Evolutionary conservation across 2,329 filamentous ascomycete species (phyloP).

Genomic region (Exophiala sideris): DNA sequence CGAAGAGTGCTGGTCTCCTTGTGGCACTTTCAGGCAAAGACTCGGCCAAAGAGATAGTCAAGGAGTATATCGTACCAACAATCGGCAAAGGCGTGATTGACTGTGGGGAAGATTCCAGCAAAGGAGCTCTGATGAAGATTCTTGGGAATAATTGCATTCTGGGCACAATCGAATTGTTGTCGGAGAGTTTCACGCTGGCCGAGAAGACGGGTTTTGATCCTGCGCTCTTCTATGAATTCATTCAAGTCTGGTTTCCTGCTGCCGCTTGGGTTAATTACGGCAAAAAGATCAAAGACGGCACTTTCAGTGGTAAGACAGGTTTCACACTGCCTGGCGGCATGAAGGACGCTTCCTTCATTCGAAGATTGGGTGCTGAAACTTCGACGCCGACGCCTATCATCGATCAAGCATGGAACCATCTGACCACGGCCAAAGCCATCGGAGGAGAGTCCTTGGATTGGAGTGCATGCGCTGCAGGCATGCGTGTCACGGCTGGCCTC

Average conservation of each 20-base stretch:
- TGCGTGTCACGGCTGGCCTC: slow-evolving; percentile 6
- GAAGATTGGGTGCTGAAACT: slow-evolving; percentile 4
- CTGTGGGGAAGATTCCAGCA: slow-evolving; percentile 8
- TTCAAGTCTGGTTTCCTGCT: slow-evolving; percentile 9
- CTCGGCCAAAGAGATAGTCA: neutral
- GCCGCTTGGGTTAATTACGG: slow-evolving; percentile 10
- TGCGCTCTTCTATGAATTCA: slow-evolving; percentile 8
- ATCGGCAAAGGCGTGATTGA: slow-evolving; percentile 9
- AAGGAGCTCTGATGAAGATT: slow-evolving; percentile 6
- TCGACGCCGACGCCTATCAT: slow-evolving; percentile 8
- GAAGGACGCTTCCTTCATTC: slow-evolving; percentile 8
- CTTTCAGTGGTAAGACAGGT: slow-evolving; percentile 8
- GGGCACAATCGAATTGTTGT: slow-evolving; percentile 8
- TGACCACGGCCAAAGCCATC: slow-evolving; percentile 5
- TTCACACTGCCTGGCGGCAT: slow-evolving; percentile 9
- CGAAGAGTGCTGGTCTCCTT: slow-evolving; percentile 7
- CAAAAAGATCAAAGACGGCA: slow-evolving; percentile 7
- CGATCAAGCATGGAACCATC: slow-evolving; percentile 9
- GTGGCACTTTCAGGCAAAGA: slow-evolving; percentile 4
- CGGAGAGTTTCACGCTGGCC: slow-evolving; percentile 7
- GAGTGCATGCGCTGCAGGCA: slow-evolving; percentile 9
- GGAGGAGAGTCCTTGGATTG: slow-evolving; percentile 9
- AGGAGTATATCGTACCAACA: slow-evolving; percentile 9
- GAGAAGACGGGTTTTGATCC: slow-evolving; percentile 10
- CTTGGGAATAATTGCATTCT: slow-evolving; percentile 9